Percentiles rank a stretch among this genome's conserved stretches.
These are phyloP conservation scores for Wickerhamomyces rabaulensis DNA, from an alignment of 805 yeast species.

Conservation along the genomic window DNA sequence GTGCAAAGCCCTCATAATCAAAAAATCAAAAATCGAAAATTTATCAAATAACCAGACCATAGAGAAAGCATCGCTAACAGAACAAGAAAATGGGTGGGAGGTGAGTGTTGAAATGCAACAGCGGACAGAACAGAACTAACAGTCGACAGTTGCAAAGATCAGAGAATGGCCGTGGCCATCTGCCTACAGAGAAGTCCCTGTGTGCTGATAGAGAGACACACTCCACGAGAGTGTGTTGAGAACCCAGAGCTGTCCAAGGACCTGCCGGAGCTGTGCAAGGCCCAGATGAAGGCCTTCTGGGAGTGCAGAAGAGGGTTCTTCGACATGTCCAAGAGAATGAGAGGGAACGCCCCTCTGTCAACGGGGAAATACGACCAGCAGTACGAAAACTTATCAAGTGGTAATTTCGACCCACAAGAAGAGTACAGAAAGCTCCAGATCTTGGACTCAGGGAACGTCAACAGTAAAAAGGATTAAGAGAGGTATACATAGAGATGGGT, in stretches of 20 bases:
- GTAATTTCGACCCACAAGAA: conserved; percentile 76
- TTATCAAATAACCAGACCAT: too few species aligned
- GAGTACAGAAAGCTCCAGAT: conserved; percentile 70
- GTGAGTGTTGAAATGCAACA: conserved; percentile 33
- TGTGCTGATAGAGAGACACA: conserved; percentile 82
- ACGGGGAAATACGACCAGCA: conserved; percentile 92
- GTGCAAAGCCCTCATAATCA: too few species aligned
- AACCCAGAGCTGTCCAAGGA: conserved; percentile 72
- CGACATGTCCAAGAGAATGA: conserved; percentile 85
- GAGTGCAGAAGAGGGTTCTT: conserved; percentile 90
- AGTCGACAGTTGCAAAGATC: conserved; percentile 75
- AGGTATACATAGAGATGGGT: background rate
- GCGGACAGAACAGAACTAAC: conserved; percentile 1
- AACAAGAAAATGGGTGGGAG: conserved; percentile 43
- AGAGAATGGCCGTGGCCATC: conserved; percentile 89
- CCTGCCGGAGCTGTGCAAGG: conserved; percentile 82
- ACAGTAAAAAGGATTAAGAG: background rate
- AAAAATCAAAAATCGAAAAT: background rate
- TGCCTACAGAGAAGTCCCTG: conserved; percentile 96
- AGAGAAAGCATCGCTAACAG: too few species aligned
- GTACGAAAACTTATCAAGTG: conserved; percentile 69
- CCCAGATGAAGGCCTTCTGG: conserved; percentile 78
- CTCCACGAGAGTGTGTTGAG: conserved; percentile 82
- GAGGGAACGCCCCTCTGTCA: conserved; percentile 90
- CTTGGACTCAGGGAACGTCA: conserved; percentile 32